phyloP scores from a whole-genome alignment of 2,329 filamentous ascomycete species.

The Beauveria brongniartii region DNA sequence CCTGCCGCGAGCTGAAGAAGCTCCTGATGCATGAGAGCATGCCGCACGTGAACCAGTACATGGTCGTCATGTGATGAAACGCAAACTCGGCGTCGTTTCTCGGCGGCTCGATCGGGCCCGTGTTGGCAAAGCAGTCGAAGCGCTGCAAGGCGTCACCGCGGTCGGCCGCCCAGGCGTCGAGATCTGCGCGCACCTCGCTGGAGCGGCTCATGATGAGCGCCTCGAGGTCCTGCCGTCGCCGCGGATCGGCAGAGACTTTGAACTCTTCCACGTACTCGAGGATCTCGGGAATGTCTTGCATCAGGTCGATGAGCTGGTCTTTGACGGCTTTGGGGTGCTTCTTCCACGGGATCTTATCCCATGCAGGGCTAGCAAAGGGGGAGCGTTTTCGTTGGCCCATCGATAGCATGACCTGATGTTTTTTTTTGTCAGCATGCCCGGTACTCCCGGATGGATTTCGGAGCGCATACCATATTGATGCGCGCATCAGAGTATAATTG shows the following conservation, averaged over 20 bases:
- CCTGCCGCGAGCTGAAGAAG: conserved; percentile 6
- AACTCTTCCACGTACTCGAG: conserved; percentile 22
- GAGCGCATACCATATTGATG: conserved; percentile 15
- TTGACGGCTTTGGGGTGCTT: conserved; percentile 20
- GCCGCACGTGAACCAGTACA: conserved; percentile 14
- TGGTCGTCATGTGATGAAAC: conserved; percentile 11
- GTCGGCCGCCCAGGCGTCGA: conserved; percentile 13
- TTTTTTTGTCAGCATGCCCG: neutral
- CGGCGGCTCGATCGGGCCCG: conserved; percentile 10
- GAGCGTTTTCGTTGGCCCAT: conserved; percentile 16
- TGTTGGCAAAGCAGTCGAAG: conserved; percentile 12
- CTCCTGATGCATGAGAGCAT: conserved; percentile 6
- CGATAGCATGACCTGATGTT: conserved; percentile 12
- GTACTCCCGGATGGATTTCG: too few relatives aligned
- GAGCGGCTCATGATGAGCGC: conserved; percentile 13
- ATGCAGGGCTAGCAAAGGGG: conserved; percentile 21
- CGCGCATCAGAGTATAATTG: conserved; percentile 17
- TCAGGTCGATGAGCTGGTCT: conserved; percentile 23
- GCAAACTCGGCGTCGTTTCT: conserved; percentile 13
- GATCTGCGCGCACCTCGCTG: conserved; percentile 1
- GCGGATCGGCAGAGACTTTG: conserved; percentile 12
- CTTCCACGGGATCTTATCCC: conserved; percentile 26
- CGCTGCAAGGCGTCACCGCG: conserved; percentile 6
- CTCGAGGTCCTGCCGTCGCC: neutral
- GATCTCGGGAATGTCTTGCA: conserved; percentile 22